These are phyloP conservation scores for Plectosphaerella cucumerina DNA, from an alignment of 2,329 filamentous ascomycete genomes.

Conservation along the genomic window DNA sequence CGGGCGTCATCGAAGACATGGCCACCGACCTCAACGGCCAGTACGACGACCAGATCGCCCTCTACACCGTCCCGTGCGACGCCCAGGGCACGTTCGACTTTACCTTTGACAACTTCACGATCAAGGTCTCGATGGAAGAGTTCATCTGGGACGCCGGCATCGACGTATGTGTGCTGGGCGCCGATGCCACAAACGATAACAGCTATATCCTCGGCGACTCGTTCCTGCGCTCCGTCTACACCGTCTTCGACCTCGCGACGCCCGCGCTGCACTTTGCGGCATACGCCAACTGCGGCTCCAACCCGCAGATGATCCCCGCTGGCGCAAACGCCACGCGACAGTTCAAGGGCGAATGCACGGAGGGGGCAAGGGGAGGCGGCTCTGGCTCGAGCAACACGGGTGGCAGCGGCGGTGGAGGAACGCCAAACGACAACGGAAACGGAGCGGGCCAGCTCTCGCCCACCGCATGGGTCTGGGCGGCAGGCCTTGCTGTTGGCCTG, in stretches of 20 bases:
- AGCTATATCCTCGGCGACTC: conserved; percentile 35
- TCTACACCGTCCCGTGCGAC: conserved; percentile 45
- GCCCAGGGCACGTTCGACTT: conserved; percentile 40
- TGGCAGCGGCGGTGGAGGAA: too few species aligned
- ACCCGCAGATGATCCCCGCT: conserved; percentile 16
- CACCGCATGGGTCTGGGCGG: too few species aligned
- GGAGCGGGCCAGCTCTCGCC: too few species aligned
- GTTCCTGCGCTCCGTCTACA: conserved; percentile 39
- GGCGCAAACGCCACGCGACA: conserved; percentile 14
- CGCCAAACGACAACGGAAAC: too few species aligned
- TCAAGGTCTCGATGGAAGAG: conserved; percentile 41
- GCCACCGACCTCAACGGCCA: conserved; percentile 39
- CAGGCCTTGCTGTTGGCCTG: too few species aligned
- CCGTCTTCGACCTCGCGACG: conserved; percentile 25
- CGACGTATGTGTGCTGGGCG: conserved; percentile 39
- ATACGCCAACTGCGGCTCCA: conserved; percentile 19
- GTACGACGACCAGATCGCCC: conserved; percentile 33
- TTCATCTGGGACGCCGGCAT: conserved; percentile 36
- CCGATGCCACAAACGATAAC: conserved; percentile 32
- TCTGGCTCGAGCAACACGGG: too few species aligned
- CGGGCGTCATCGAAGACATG: conserved; percentile 44
- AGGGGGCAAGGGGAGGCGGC: too few species aligned
- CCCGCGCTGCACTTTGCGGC: conserved; percentile 20
- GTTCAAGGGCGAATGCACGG: conserved; percentile 16
- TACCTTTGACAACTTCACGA: conserved; percentile 37